phyloP scores from a whole-genome alignment of 1,139 yeast genomes.

The Suhomyces bribrorum region DNA sequence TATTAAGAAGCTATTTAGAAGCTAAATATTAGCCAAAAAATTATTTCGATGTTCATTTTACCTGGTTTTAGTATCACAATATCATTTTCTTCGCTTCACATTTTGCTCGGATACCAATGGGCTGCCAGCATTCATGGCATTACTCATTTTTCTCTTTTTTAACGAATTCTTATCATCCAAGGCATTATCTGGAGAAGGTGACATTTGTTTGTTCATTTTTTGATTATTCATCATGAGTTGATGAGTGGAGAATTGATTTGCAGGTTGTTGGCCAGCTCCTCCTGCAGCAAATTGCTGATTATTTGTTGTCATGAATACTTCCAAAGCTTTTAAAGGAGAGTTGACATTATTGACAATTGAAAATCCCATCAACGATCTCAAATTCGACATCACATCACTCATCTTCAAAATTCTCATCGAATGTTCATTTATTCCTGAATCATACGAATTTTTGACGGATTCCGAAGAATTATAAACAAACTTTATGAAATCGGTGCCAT shows the following conservation, averaged over 20 bases:
- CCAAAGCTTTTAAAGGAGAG: conserved; percentile 65
- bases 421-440: conserved; percentile 63
- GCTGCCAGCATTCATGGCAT: conserved; percentile 13
- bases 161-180: conserved; percentile 16
- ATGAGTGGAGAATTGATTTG: conserved; percentile 10
- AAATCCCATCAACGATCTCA: conserved; percentile 64
- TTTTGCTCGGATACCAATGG: conserved; percentile 11
- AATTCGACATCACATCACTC: conserved; percentile 72
- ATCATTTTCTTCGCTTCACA: conserved; percentile 14
- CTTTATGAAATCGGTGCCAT: conserved; percentile 24
- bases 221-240: conserved; percentile 5
- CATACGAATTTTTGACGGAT: conserved; percentile 26
- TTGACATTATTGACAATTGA: conserved; percentile 42
- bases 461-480: conserved; percentile 26
- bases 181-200: conserved; percentile 14
- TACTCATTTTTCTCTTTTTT: conserved; percentile 18
- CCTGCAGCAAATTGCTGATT: conserved; percentile 7
- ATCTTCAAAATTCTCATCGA: conserved; percentile 73
- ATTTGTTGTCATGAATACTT: conserved; percentile 38
- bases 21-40: neutral
- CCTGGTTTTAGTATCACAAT: neutral
- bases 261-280: conserved; percentile 9
- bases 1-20: too few species aligned
- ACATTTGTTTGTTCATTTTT: conserved; percentile 7
- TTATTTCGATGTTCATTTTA: neutral